Conservation (phyloP, 1,284 basidiomycete species). For the Naganishia cerealis region DNA sequence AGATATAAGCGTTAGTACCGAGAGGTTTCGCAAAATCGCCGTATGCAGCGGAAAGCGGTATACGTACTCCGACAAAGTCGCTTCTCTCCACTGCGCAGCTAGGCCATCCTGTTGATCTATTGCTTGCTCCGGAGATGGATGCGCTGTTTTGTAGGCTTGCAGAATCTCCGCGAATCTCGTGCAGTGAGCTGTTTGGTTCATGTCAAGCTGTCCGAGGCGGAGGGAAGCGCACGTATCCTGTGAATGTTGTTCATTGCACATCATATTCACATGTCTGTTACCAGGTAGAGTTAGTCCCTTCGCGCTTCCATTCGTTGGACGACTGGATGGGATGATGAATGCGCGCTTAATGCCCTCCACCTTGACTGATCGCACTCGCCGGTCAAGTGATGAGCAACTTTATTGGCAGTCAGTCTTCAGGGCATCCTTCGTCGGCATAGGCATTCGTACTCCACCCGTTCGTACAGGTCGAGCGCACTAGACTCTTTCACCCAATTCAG, state of each 20-base stretch:
- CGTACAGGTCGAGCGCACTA: neutral
- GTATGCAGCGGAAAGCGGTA: no score
- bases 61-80: constrained; percentile 14
- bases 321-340: no score
- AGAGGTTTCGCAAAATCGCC: neutral
- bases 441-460: neutral
- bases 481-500: neutral
- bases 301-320: constrained; percentile 12
- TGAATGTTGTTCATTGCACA: neutral
- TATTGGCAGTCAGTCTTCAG: neutral
- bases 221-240: neutral
- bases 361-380: neutral
- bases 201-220: neutral
- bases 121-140: neutral
- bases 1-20: neutral
- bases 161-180: constrained; percentile 25
- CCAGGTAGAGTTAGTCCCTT: neutral
- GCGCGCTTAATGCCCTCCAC: constrained; percentile 10
- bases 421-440: neutral
- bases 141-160: constrained; percentile 19
- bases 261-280: neutral
- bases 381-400: neutral
- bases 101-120: constrained; percentile 21
- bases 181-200: constrained; percentile 11
- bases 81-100: constrained; percentile 23